Evolutionary conservation across 768 basidiomycete genomes (phyloP), one percentile per base, ranked within the genome.

Genomic region (Kwoniella shandongensis): DNA sequence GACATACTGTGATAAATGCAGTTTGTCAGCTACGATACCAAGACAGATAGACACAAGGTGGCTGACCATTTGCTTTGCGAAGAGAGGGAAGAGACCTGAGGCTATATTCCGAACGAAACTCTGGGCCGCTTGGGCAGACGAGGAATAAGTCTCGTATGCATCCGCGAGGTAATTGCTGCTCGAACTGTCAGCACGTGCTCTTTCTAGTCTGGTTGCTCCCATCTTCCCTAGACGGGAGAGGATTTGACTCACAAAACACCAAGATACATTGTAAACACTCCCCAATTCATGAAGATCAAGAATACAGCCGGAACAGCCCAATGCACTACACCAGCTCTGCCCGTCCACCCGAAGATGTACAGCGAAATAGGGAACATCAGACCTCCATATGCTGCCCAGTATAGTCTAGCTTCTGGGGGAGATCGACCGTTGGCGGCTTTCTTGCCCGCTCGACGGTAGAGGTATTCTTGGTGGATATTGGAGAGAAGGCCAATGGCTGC

Each of bases 41-140:
- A 10, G 20, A 20, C 3, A 12, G 32, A 23, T 40, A 7, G 15
- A 25, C 15, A 17, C 3, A 52, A 47, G 41, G 35, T 11, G 11
- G 48, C 63, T 39, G 32, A 74, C 72, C 64, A 75, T 61, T 10
- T 61, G 51, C 8, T 54, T 36, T 0, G 55, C 69, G 39, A 74
- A 74, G 6, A 74, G 58, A 4, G 74, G 74, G 40, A 72, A 67
- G 17, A 63, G 22, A 0, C 51, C 74, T 3, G 59, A 59, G 17
- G 57, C 41, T 3, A 76, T 27, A 51, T 76, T 76, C 11, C 65
- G 42, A 3, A 47, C 55, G 23, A 62, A 71, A 46, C 54, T 56
- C 26, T 75, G 73, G 13, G 71, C 67, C 0, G 74, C 72, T 51
- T 76, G 74, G 1, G 74, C 74, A 17, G 68, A 70, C 1, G 66